Evolutionary conservation across 768 basidiomycete genomes (phyloP), one percentile per base, ranked within the genome.

Genomic region (Solioccasus polychromus): DNA sequence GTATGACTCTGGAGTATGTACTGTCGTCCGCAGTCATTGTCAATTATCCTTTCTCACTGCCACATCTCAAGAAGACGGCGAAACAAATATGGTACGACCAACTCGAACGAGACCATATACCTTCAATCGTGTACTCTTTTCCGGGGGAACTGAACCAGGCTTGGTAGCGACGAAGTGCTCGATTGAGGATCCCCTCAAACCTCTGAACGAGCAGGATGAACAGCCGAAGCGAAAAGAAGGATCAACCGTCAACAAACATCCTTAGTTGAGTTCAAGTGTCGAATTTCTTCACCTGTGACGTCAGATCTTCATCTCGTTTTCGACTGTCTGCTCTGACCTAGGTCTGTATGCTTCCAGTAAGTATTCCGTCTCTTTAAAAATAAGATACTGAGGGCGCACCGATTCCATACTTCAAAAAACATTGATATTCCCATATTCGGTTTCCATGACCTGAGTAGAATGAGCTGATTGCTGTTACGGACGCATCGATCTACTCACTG

Each of bases 131-230:
- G 10, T 25, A 3, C 9, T 36, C 37, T 20, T 44, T 24, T 19
- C 34, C 51, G n/a, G 22, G 41, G 42, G 5, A 58, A 45, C 9
- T 2, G 49, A 32, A 58, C 56, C 6, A 43, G 42, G 50, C 43
- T 19, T 60, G 58, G 31, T 59, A 60, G 25, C 50, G 41, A 24
- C 51, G 54, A 32, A 60, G 58, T 6, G 58, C 58, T 23, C 35
- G 51, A 20, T 55, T 53, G 8, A 60, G 58, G 32, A 58, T 39
- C 4, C 1, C 40, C 39, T 58, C 57, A 22, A 58, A 32, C 29
- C 34, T 40, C 18, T 45, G 35, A 28, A 58, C 37, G 12, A 57
- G 57, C 11, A 28, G 30, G 36, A 35, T 17, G 35, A 58, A 59
- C 14, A 58, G 20, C 57, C 55, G 7, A 17, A 3, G n/a, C 20